These are phyloP conservation scores for Mycena maculata DNA, from an alignment of 768 basidiomycete species.

Conservation along the genomic window DNA sequence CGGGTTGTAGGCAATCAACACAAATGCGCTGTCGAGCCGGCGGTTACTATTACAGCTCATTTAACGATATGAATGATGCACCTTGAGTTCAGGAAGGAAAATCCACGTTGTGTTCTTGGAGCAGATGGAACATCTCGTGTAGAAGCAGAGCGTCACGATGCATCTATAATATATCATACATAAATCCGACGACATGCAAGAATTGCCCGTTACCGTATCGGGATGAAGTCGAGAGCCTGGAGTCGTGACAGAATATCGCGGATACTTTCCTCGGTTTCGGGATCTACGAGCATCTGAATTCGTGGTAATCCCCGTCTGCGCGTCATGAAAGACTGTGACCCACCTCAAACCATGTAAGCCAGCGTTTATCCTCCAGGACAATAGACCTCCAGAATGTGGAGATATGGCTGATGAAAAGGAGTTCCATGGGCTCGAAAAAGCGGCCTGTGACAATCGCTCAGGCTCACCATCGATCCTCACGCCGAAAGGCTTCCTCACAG, in stretches of 20 bases:
- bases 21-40: slow-evolving; percentile 5
- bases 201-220: not conserved
- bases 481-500: not conserved
- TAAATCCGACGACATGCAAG: not conserved
- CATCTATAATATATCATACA: not conserved
- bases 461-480: not conserved
- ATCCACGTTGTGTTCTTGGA: not conserved
- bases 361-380: slow-evolving; percentile 1
- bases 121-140: not conserved
- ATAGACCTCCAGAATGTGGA: slow-evolving; percentile 1
- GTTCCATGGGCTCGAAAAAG: not conserved
- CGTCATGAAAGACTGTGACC: not conserved
- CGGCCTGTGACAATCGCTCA: not conserved
- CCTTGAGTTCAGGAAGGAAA: slow-evolving; percentile 5
- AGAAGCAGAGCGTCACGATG: slow-evolving; percentile 1
- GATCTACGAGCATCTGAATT: slow-evolving; percentile 3
- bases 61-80: not conserved
- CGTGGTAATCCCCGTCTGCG: not conserved
- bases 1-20: not conserved
- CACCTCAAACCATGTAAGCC: slow-evolving; percentile 15
- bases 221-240: not conserved
- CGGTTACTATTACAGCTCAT: not conserved
- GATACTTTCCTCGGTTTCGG: not conserved
- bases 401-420: slow-evolving; percentile 1
- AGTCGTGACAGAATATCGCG: not conserved